These are phyloP conservation scores for Russula sp. DNA, from an alignment of 768 basidiomycete species.

Conservation along the genomic window DNA sequence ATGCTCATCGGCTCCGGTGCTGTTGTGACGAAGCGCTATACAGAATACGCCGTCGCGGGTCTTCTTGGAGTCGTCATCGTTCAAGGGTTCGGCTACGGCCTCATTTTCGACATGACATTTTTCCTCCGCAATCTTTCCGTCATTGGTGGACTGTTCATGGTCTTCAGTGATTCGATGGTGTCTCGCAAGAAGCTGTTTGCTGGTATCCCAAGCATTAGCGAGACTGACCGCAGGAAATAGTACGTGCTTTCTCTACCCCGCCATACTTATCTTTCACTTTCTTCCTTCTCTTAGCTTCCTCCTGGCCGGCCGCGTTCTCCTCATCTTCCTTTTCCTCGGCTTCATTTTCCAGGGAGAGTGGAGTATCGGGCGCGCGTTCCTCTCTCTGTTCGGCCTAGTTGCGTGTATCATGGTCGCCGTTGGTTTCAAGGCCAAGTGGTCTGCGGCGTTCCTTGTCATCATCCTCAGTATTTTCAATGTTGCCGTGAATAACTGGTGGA, in stretches of 20 bases:
- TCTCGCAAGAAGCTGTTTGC: constrained; percentile 85
- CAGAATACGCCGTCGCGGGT: constrained; percentile 85
- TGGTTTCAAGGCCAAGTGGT: constrained; percentile 99
- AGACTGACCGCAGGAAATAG: constrained; percentile 99
- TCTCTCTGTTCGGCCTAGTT: constrained; percentile 84
- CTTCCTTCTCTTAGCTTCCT: constrained; percentile 65
- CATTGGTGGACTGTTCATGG: constrained; percentile 98
- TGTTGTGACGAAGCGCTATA: constrained; percentile 80
- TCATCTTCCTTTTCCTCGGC: constrained; percentile 98
- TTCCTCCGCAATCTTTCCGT: constrained; percentile 99
- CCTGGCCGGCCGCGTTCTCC: constrained; percentile 90
- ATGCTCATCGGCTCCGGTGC: constrained; percentile 84
- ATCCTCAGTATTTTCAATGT: constrained; percentile 93
- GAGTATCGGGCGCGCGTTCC: constrained; percentile 78
- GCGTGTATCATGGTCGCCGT: constrained; percentile 96
- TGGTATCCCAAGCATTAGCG: constrained; percentile 82
- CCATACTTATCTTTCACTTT: constrained; percentile 7
- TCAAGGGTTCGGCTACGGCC: constrained; percentile 97
- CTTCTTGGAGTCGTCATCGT: constrained; percentile 87
- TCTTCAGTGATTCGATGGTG: constrained; percentile 93
- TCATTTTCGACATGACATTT: constrained; percentile 99
- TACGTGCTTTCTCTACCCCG: constrained; percentile 35
- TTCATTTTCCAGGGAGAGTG: constrained; percentile 93
- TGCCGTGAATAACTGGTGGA: constrained; percentile 99
- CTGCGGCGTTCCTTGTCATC: constrained; percentile 90